Conservation (phyloP, 495 filamentous ascomycete species). For the Bryoglossum gracile region DNA sequence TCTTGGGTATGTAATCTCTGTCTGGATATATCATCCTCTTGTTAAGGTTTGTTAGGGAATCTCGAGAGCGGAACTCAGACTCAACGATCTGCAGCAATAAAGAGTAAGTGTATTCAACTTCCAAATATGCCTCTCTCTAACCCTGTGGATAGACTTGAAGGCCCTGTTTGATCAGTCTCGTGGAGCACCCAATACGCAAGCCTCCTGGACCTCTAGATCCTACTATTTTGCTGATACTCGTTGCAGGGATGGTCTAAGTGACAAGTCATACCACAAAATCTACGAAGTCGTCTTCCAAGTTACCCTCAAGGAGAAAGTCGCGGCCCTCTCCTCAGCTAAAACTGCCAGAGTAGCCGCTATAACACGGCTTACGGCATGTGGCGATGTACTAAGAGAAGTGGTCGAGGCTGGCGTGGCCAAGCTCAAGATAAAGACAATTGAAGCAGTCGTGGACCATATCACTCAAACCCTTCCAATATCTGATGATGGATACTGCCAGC, state of each 20-base stretch:
- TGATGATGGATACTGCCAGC: constrained; percentile 58
- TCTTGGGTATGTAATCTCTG: constrained; percentile 10
- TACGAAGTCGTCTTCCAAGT: constrained; percentile 75
- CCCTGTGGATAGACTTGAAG: constrained; percentile 43
- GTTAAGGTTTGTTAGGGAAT: constrained; percentile 15
- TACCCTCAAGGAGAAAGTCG: constrained; percentile 56
- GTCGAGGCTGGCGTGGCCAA: constrained; percentile 60
- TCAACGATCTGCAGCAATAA: constrained; percentile 27
- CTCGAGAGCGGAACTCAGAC: constrained; percentile 24
- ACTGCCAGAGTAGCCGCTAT: constrained; percentile 39
- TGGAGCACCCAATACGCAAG: constrained; percentile 50
- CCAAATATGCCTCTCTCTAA: neutral
- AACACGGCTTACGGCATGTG: constrained; percentile 59
- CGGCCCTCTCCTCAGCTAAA: constrained; percentile 50
- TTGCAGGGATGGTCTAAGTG: constrained; percentile 40
- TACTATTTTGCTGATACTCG: constrained; percentile 13
- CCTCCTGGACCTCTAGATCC: neutral
- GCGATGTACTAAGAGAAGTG: constrained; percentile 61
- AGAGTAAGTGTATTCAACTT: constrained; percentile 22
- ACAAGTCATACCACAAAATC: constrained; percentile 73
- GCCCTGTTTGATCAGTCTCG: constrained; percentile 56
- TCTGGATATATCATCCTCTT: neutral
- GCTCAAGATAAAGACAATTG: constrained; percentile 67
- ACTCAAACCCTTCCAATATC: constrained; percentile 60
- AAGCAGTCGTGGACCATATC: constrained; percentile 73